Base-by-base conservation (phyloP, 768 basidiomycete species). In the Amanita rubescens region DNA sequence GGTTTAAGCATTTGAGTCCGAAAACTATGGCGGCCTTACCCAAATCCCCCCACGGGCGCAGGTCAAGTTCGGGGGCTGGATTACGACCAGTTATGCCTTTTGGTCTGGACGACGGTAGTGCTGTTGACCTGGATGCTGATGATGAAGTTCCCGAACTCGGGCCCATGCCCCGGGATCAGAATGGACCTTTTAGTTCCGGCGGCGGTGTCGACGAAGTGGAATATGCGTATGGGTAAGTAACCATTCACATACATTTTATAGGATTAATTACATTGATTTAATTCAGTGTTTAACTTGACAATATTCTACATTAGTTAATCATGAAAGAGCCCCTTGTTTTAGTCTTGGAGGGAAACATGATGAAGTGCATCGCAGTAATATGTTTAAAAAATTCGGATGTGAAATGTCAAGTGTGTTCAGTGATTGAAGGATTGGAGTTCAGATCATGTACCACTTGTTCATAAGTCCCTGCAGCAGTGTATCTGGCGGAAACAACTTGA, bases 11-110 rank as follows among this genome's bases (percentile, higher is more conserved):
- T 63, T 89, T 97, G 87, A 95, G 94, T 58, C 92, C 93, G 3
- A 90, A 91, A 69, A 94, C 93, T 2, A 88, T 97, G 82, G 89
- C 90, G 11, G 87, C 92, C 8, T 74, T 97, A 44, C 90, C 94
- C 0, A 94, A 94, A 66, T 94, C 92, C 0, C 94, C 94, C 15
- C 87, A 87, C 14, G 85, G 87, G 45, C 79, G 94, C 22, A 80
- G 93, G 22, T 89, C 90, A 32, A 91, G 89, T 57, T 87, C 90
- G 5, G 91, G 91, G 32, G 79, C 80, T 24, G 84, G 90, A 12
- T 77, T 97, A 45, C 82, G 94, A 32, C 93, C 94, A 12, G 84
- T 96, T 39, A 65, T 71, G 73, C 88, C 65, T 6, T 79, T 81
- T 61, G 88, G 84, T 22, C 73, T 94, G 52, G 87, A 92, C 62